phyloP scores from a whole-genome alignment of 192 early-diverging fungal species.

The Radiomyces spectabilis region DNA sequence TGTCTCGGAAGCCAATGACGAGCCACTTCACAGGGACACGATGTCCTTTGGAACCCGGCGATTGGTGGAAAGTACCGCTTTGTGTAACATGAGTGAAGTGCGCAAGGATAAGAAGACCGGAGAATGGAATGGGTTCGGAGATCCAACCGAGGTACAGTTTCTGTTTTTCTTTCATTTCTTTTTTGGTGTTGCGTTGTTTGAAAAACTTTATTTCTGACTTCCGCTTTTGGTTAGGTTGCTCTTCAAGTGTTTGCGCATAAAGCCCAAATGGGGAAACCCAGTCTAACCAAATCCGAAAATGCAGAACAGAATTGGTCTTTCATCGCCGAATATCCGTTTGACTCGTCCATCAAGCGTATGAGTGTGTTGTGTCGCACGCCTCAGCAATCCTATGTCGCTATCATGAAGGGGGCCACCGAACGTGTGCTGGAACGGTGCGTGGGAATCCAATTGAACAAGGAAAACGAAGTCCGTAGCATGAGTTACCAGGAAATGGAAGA shows the following conservation, averaged over 20 bases:
- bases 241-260: conserved; percentile 83
- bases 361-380: conserved; percentile 58
- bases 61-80: conserved; percentile 53
- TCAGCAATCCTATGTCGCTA: conserved; percentile 41
- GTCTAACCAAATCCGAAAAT: conserved; percentile 36
- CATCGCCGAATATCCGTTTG: conserved; percentile 62
- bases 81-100: conserved; percentile 83
- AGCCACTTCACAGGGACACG: too few species aligned
- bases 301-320: conserved; percentile 37
- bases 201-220: too few species aligned
- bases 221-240: conserved; percentile 31
- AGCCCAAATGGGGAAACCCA: conserved; percentile 64
- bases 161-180: too few species aligned
- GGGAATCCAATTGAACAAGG: conserved; percentile 33
- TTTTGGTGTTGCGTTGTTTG: too few species aligned
- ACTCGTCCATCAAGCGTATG: conserved; percentile 85
- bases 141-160: conserved; percentile 83
- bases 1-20: conserved; percentile 16
- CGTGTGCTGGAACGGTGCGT: conserved; percentile 72
- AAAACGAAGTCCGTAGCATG: conserved; percentile 7
- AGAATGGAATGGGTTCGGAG: conserved; percentile 36
- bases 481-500: conserved; percentile 31
- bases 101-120: conserved; percentile 38
- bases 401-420: conserved; percentile 92
- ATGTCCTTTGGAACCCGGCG: conserved; percentile 38